Evolutionary conservation across 345 rosid genomes (phyloP).

Genomic region (Isatis tinctoria): DNA sequence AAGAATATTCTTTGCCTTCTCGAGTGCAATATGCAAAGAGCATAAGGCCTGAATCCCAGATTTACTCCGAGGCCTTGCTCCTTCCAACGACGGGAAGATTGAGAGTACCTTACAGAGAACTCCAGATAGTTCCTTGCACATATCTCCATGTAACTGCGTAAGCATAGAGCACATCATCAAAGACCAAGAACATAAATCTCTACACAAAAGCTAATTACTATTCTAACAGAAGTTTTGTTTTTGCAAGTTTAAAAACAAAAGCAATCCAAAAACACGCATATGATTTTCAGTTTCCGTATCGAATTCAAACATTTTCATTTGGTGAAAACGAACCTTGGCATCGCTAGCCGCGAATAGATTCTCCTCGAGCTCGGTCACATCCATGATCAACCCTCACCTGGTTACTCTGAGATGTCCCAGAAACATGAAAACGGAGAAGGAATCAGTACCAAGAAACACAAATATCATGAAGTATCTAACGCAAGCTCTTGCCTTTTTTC

Average conservation of each 20-base stretch:
- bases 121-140: conserved; percentile 74
- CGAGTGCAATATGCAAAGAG: conserved; percentile 87
- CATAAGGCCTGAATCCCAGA: conserved; percentile 96
- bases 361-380: conserved; percentile 82
- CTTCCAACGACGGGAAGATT: conserved; percentile 90
- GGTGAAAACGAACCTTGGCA: conserved; percentile 68
- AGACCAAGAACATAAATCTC: background rate
- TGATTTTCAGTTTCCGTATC: background rate
- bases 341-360: conserved; percentile 84
- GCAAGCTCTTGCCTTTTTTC: background rate
- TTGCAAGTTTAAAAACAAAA: background rate
- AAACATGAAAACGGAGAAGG: background rate
- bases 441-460: conserved; percentile 1
- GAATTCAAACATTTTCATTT: background rate
- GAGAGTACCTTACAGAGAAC: conserved; percentile 65
- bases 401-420: conserved; percentile 1
- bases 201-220: background rate
- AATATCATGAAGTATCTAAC: background rate
- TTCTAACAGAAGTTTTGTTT: no score
- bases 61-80: conserved; percentile 94
- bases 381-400: conserved; percentile 58
- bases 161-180: background rate
- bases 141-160: conserved; percentile 81
- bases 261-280: background rate
- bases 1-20: conserved; percentile 80